Conservation (phyloP, 139 green algal species). For the Chlorella sp. region DNA sequence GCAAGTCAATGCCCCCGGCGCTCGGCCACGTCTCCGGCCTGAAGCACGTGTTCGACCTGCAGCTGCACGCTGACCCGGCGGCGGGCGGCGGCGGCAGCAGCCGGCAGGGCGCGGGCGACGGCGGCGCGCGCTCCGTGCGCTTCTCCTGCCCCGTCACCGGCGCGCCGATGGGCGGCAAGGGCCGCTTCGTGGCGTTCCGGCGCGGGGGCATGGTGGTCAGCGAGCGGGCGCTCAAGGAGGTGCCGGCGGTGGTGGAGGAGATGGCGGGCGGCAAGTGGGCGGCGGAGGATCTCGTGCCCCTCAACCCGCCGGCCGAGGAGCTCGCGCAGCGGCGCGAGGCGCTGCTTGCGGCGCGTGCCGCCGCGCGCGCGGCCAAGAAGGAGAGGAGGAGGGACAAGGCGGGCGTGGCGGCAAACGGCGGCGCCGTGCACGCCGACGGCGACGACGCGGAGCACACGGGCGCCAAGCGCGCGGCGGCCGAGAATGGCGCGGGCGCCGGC, state of each 20-base stretch:
- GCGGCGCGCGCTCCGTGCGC: constrained; percentile 13
- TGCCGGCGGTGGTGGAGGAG: constrained; percentile 58
- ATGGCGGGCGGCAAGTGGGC: constrained; percentile 45
- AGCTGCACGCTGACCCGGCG: constrained; percentile 40
- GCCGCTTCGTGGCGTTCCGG: constrained; percentile 54
- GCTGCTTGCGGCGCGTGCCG: constrained; percentile 40
- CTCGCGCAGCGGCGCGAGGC: constrained; percentile 42
- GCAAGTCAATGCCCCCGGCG: constrained; percentile 65
- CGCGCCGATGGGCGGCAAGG: constrained; percentile 66
- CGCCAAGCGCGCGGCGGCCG: constrained; percentile 3
- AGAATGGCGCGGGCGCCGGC: neutral
- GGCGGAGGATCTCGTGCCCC: constrained; percentile 46
- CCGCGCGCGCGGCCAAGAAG: constrained; percentile 28
- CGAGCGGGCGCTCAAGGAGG: constrained; percentile 81
- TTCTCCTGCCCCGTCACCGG: constrained; percentile 82
- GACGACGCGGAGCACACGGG: neutral
- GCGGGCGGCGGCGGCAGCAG: neutral
- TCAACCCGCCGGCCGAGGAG: constrained; percentile 63
- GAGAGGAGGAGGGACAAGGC: constrained; percentile 23
- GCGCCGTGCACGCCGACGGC: neutral
- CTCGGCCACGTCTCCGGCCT: constrained; percentile 76
- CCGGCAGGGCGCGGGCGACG: constrained; percentile 12
- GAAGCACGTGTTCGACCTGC: constrained; percentile 66
- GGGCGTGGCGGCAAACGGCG: neutral
- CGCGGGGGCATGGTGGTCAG: constrained; percentile 71